phyloP scores from a whole-genome alignment of 306 rosid species.

The Cucurbita moschata region DNA sequence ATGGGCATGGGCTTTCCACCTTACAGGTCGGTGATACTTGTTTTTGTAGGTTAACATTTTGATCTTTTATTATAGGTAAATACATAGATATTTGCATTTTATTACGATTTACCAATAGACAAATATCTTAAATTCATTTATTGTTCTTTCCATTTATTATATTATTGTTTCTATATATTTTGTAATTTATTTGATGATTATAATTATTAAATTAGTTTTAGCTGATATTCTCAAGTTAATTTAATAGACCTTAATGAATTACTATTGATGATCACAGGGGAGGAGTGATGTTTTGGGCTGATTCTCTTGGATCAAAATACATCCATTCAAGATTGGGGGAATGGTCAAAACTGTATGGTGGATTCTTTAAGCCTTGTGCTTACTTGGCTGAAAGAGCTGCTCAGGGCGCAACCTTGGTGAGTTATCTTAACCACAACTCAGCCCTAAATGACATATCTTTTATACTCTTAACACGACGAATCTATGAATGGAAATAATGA shows the following conservation, averaged over 20 bases:
- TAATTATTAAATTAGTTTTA: no score
- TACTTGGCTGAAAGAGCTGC: slow-evolving; percentile 92
- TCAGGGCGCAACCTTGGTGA: slow-evolving; percentile 66
- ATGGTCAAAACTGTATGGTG: slow-evolving; percentile 68
- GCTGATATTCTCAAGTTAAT: not conserved
- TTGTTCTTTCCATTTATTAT: no score
- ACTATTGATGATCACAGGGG: slow-evolving; percentile 46
- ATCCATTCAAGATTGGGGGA: slow-evolving; percentile 62
- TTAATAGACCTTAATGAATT: not conserved
- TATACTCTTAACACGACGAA: not conserved
- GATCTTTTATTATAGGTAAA: no score
- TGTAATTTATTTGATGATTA: no score
- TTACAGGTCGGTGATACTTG: slow-evolving; percentile 50
- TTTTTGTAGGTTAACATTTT: not conserved
- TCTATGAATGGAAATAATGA: not conserved
- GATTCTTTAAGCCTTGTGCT: slow-evolving; percentile 81
- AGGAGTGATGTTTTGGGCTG: slow-evolving; percentile 93
- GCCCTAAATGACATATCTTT: not conserved
- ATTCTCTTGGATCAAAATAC: slow-evolving; percentile 80
- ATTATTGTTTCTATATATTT: no score
- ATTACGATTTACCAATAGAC: no score
- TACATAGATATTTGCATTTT: no score
- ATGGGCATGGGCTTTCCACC: slow-evolving; percentile 98
- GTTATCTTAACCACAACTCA: slow-evolving; percentile 11
- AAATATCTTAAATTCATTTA: no score